phyloP scores from a whole-genome alignment of 139 green algal genomes.

The Ettlia oleoabundans region DNA sequence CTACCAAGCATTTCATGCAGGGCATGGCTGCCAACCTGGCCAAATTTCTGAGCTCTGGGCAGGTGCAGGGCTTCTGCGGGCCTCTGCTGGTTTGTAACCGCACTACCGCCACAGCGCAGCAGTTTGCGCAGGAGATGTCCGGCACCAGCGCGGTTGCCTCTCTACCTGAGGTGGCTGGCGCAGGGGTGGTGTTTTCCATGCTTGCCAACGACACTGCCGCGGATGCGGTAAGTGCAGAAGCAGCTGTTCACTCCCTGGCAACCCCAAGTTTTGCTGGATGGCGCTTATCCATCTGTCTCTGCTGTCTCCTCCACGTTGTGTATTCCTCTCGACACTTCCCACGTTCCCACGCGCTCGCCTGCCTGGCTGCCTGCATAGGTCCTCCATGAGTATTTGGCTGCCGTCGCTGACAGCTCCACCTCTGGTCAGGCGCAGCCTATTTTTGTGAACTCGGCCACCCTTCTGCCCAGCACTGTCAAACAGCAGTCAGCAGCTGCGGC shows the following conservation, averaged over 20 bases:
- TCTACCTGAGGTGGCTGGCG: background rate
- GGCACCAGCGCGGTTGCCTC: background rate
- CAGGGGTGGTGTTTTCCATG: constrained; percentile 4
- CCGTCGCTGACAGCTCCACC: background rate
- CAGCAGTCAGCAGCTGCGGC: background rate
- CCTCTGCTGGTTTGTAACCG: constrained; percentile 36
- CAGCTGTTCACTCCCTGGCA: background rate
- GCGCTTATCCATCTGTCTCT: background rate
- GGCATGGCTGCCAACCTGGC: constrained; percentile 12
- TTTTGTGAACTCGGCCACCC: constrained; percentile 37
- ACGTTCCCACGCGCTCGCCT: background rate
- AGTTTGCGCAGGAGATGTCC: background rate
- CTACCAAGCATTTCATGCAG: too few relatives aligned
- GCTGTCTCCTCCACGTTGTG: too few relatives aligned
- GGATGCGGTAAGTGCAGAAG: background rate
- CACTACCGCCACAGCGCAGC: background rate
- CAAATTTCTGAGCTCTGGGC: background rate
- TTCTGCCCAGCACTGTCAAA: constrained; percentile 27
- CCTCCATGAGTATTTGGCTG: background rate
- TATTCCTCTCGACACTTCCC: too few relatives aligned
- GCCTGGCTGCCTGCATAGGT: background rate
- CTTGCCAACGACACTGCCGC: constrained; percentile 35
- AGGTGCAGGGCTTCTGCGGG: background rate
- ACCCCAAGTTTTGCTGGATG: background rate
- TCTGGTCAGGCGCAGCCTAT: background rate